Evolutionary conservation across 1,284 basidiomycete genomes (phyloP), one percentile per base, ranked within the genome.

Genomic region (Rhodotorula glutinis): DNA sequence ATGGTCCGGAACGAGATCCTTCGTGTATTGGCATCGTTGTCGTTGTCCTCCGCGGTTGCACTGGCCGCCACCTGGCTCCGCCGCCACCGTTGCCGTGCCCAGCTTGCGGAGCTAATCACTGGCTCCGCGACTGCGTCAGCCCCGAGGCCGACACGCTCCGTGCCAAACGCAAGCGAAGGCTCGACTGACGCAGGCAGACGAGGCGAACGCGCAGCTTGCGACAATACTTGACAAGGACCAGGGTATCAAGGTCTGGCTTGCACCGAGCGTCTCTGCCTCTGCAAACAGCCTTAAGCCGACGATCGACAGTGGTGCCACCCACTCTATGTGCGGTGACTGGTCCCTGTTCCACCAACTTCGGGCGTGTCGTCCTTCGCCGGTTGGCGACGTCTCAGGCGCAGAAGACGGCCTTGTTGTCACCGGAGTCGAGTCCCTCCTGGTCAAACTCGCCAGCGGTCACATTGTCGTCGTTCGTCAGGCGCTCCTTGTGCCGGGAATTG

Each of bases 1-100:
- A 3, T 61, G 8, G 53, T 54, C 23, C 60, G 43, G 8, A 61
- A 61, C 52, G 30, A 61, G 44, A 38, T 61, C 60, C 53, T 61
- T n/a, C 52, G 52, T 43, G 25, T 53, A 3, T 61, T 30, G 44
- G 29, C n/a, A 17, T 40, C 44, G 43, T 40, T n/a, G 53, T 38
- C 29, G 38, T 13, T 19, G 14, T 13, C 21, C 3, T 21, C 30
- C 4, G 29, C 33, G 11, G 33, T 33, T 2, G 30, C 52, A 16
- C 52, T 53, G 44, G n/a, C 23, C 21, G 29, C 29, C 29, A 33
- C 23, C 8, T n/a, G 2, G 41, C 53, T 21, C 17, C 5, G 40
- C 60, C 60, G 43, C 60, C 60, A 23, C 43, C 52, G 1, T 54
- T 9, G n/a, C 52, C 43, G 2, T 61, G 52, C 52, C 52, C 60